These are phyloP conservation scores for Microdochium nivale DNA, from an alignment of 2,329 filamentous ascomycete species.

Conservation along the genomic window DNA sequence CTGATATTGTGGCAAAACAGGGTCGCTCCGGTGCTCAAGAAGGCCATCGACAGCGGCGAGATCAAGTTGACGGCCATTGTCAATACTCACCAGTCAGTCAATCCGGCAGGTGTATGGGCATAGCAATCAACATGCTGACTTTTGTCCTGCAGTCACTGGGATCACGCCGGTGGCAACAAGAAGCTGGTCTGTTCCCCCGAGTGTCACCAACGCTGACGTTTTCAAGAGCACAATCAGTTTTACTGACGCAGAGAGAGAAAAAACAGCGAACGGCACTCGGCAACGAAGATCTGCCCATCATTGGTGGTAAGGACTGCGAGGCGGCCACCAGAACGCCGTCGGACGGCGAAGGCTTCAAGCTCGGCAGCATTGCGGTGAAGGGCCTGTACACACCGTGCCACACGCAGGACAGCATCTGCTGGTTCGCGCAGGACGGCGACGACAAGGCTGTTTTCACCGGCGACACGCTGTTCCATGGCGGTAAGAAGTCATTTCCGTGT, in stretches of 20 bases:
- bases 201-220: background rate
- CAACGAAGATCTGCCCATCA: constrained; percentile 61
- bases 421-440: constrained; percentile 73
- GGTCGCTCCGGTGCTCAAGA: constrained; percentile 58
- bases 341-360: constrained; percentile 69
- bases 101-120: too few species aligned
- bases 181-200: constrained; percentile 53
- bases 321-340: constrained; percentile 69
- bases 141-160: constrained; percentile 61
- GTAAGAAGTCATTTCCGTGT: constrained; percentile 34
- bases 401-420: constrained; percentile 98
- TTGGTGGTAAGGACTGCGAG: constrained; percentile 81
- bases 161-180: constrained; percentile 88
- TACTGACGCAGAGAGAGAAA: background rate
- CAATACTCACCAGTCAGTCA: constrained; percentile 94
- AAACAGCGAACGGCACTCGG: constrained; percentile 26
- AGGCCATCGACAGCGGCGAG: constrained; percentile 59
- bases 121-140: too few species aligned
- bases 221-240: background rate
- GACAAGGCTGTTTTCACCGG: constrained; percentile 83
- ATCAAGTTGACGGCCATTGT: constrained; percentile 85
- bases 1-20: constrained; percentile 22
- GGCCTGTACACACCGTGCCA: constrained; percentile 95
- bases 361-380: constrained; percentile 76
- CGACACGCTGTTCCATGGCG: constrained; percentile 91